Conservation (phyloP, 305 asterid species). For the Fraxinus angustifolia region DNA sequence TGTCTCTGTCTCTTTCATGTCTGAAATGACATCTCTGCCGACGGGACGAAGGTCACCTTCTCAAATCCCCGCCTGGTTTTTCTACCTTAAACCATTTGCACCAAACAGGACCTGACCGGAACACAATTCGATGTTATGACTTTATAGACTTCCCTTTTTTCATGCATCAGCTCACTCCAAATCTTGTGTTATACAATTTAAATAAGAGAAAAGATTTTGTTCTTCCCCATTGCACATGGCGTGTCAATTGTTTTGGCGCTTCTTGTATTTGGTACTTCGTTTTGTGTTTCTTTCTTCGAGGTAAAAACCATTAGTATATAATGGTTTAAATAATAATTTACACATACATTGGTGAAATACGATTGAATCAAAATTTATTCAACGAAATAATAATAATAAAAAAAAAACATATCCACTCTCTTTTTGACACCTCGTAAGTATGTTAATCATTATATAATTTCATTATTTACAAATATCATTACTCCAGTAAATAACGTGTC, state of each 20-base stretch:
- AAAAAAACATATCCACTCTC: no score
- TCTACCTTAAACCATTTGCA: conserved; percentile 29
- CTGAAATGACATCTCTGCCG: conserved; percentile 34
- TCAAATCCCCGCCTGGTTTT: neutral
- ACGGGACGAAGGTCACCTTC: conserved; percentile 22
- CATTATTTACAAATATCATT: no score
- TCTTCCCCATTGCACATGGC: neutral
- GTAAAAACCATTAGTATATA: neutral
- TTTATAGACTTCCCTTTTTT: neutral
- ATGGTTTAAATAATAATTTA: no score
- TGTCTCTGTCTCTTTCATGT: conserved; percentile 13
- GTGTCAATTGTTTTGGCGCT: neutral
- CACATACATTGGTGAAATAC: no score
- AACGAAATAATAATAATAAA: no score
- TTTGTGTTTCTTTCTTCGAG: neutral
- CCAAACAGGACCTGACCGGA: neutral
- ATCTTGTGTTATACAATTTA: neutral
- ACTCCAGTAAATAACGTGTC: no score
- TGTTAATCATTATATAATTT: no score
- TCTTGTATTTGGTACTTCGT: neutral
- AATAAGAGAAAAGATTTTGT: neutral
- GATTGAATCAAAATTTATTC: no score
- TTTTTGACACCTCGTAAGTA: no score
- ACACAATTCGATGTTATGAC: neutral
- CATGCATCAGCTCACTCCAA: neutral